phyloP scores from a whole-genome alignment of 2,329 filamentous ascomycete species.

The Tolypocladium album region DNA sequence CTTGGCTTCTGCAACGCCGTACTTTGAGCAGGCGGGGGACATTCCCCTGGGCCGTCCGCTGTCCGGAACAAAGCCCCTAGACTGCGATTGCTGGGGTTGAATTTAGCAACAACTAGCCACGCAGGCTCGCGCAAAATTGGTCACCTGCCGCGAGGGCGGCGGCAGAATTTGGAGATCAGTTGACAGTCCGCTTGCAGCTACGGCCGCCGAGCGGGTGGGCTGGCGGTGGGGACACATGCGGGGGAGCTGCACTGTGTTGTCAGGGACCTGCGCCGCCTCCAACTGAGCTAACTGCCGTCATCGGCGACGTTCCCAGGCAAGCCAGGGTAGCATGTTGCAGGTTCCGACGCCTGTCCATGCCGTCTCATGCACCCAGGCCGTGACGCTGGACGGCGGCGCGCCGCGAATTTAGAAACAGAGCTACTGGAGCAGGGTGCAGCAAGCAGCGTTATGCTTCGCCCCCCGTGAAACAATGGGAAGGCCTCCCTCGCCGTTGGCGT shows the following conservation, averaged over 20 bases:
- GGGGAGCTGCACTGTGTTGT: slow-evolving; percentile 4
- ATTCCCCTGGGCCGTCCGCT: neutral
- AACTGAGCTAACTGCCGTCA: neutral
- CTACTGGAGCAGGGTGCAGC: neutral
- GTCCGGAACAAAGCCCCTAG: neutral
- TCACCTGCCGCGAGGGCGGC: slow-evolving; percentile 4
- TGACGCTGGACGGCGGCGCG: neutral
- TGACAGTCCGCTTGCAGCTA: slow-evolving; percentile 5
- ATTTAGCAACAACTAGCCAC: neutral
- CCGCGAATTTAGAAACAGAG: neutral
- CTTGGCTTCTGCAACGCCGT: neutral
- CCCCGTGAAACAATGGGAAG: neutral
- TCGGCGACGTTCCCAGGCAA: neutral
- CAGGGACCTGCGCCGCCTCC: neutral
- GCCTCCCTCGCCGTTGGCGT: neutral
- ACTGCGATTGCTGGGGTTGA: neutral
- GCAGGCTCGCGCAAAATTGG: neutral
- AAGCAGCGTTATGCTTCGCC: neutral
- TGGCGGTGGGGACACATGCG: neutral
- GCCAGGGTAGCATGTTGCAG: neutral
- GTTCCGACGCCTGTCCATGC: neutral
- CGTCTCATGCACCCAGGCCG: neutral
- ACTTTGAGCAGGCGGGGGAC: neutral
- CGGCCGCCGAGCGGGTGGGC: neutral
- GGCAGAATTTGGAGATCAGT: neutral